Evolutionary conservation across 2,329 filamentous ascomycete genomes (phyloP).

Genomic region (Cordyceps militaris): DNA sequence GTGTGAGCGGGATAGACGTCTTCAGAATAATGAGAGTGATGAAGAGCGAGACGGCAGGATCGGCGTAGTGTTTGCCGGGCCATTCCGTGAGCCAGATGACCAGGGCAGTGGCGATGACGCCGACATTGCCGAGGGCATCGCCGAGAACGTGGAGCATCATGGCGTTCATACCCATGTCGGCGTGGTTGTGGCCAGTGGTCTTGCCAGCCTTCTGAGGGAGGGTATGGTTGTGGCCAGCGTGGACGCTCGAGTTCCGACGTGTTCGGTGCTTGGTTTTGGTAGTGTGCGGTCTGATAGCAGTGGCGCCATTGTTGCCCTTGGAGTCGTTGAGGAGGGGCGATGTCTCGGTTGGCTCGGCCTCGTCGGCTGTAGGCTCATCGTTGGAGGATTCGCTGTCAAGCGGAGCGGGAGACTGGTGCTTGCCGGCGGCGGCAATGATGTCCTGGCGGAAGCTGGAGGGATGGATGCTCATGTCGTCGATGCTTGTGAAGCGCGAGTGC

Average conservation of each 20-base stretch:
- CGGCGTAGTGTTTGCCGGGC: slow-evolving; percentile 77
- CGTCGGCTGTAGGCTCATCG: slow-evolving; percentile 36
- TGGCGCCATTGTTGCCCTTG: slow-evolving; percentile 22
- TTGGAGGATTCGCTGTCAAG: slow-evolving; percentile 47
- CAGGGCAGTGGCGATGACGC: slow-evolving; percentile 74
- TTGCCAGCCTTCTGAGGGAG: slow-evolving; percentile 57
- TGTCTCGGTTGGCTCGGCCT: slow-evolving; percentile 36
- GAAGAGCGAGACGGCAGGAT: slow-evolving; percentile 85
- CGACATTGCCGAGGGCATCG: slow-evolving; percentile 79
- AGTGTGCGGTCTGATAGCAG: slow-evolving; percentile 18
- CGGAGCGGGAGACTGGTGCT: slow-evolving; percentile 38
- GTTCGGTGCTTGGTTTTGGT: slow-evolving; percentile 22
- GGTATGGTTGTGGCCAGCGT: slow-evolving; percentile 73
- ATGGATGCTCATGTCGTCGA: slow-evolving; percentile 75
- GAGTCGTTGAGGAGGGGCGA: slow-evolving; percentile 40
- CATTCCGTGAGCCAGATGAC: slow-evolving; percentile 88
- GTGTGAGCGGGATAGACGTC: slow-evolving; percentile 71
- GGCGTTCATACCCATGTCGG: slow-evolving; percentile 91
- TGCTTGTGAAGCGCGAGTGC: slow-evolving; percentile 53
- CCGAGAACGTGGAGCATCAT: slow-evolving; percentile 72
- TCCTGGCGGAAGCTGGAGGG: slow-evolving; percentile 86
- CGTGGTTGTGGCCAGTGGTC: slow-evolving; percentile 68
- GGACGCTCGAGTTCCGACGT: slow-evolving; percentile 46
- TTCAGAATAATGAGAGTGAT: slow-evolving; percentile 76
- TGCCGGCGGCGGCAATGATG: slow-evolving; percentile 83